A percentile compares a stretch with the other conserved stretches of the same genome.
These are phyloP conservation scores for Setomelanomma holmii DNA, from an alignment of 2,329 filamentous ascomycete species.

Conservation along the genomic window DNA sequence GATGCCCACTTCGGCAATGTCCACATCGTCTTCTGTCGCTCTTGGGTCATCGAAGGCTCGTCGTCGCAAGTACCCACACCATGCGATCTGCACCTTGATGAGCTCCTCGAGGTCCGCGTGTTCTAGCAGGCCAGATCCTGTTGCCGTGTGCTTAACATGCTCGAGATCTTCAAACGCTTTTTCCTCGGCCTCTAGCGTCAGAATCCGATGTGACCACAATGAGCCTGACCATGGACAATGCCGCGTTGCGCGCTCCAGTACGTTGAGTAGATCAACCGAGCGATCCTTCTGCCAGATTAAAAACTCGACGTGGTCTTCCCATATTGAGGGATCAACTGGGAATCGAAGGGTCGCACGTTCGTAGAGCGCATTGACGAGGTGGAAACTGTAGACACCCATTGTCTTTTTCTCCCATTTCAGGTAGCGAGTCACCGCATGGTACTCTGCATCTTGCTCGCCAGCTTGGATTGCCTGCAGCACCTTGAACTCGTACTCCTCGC, in stretches of 20 bases:
- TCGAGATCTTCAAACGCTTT: conserved; percentile 82
- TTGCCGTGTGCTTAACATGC: conserved; percentile 89
- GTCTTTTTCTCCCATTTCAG: conserved; percentile 82
- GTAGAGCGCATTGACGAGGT: conserved; percentile 70
- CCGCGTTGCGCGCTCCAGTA: conserved; percentile 80
- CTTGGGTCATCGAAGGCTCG: conserved; percentile 76
- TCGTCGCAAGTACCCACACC: conserved; percentile 92
- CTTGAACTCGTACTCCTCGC: conserved; percentile 73
- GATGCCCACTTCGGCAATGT: conserved; percentile 90
- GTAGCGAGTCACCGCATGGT: conserved; percentile 68
- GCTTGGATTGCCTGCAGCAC: conserved; percentile 65
- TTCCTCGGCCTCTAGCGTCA: conserved; percentile 80
- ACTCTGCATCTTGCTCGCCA: conserved; percentile 64
- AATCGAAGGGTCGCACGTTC: conserved; percentile 79
- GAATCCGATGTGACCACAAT: conserved; percentile 88
- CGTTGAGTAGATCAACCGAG: conserved; percentile 65
- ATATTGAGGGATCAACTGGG: conserved; percentile 74
- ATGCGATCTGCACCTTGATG: conserved; percentile 88
- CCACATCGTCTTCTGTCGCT: conserved; percentile 76
- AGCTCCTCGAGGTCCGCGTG: conserved; percentile 86
- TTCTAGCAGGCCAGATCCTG: conserved; percentile 82
- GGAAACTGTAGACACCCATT: conserved; percentile 60
- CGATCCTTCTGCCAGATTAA: conserved; percentile 61
- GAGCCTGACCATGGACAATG: conserved; percentile 94
- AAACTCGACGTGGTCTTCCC: conserved; percentile 85